phyloP scores from a whole-genome alignment of 2,329 filamentous ascomycete genomes.

The Aspergillus texensis region DNA sequence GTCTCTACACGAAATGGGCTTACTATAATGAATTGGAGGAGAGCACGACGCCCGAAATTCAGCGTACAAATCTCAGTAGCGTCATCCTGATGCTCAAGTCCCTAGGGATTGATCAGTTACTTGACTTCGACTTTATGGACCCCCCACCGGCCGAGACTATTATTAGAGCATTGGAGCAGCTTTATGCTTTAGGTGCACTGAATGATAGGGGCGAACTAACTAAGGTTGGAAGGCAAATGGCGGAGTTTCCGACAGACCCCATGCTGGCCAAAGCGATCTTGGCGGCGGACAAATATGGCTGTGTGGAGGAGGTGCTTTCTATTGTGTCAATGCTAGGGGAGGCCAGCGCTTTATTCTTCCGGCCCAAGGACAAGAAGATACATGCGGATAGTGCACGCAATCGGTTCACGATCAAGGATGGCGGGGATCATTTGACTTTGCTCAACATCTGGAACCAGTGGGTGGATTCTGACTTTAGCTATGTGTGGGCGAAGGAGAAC shows the following conservation, averaged over 20 bases:
- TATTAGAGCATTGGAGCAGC: slow-evolving; percentile 83
- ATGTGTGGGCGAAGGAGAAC: slow-evolving; percentile 87
- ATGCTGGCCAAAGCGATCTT: slow-evolving; percentile 90
- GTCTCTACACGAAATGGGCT: slow-evolving; percentile 89
- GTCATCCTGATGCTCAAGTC: slow-evolving; percentile 86
- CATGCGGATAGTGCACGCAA: slow-evolving; percentile 89
- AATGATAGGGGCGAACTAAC: slow-evolving; percentile 89
- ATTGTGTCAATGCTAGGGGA: slow-evolving; percentile 95
- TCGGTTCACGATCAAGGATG: slow-evolving; percentile 86
- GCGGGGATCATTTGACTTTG: slow-evolving; percentile 84
- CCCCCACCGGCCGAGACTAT: slow-evolving; percentile 86
- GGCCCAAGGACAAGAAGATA: slow-evolving; percentile 95
- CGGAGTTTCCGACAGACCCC: slow-evolving; percentile 89
- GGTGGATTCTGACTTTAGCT: slow-evolving; percentile 87
- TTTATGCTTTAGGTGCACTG: slow-evolving; percentile 87
- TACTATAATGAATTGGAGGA: slow-evolving; percentile 96
- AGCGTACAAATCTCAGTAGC: slow-evolving; percentile 82
- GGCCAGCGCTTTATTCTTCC: slow-evolving; percentile 85
- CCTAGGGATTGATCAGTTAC: slow-evolving; percentile 85
- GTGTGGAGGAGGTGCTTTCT: slow-evolving; percentile 87
- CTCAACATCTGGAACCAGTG: slow-evolving; percentile 96
- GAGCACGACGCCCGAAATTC: slow-evolving; percentile 88
- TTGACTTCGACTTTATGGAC: slow-evolving; percentile 97
- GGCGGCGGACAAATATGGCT: slow-evolving; percentile 85
- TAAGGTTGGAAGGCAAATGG: slow-evolving; percentile 89